Percentiles rank a stretch among this genome's conserved stretches.
Evolutionary conservation across 1,284 basidiomycete species (phyloP).

Genomic region (Afroboletus lepidellus): DNA sequence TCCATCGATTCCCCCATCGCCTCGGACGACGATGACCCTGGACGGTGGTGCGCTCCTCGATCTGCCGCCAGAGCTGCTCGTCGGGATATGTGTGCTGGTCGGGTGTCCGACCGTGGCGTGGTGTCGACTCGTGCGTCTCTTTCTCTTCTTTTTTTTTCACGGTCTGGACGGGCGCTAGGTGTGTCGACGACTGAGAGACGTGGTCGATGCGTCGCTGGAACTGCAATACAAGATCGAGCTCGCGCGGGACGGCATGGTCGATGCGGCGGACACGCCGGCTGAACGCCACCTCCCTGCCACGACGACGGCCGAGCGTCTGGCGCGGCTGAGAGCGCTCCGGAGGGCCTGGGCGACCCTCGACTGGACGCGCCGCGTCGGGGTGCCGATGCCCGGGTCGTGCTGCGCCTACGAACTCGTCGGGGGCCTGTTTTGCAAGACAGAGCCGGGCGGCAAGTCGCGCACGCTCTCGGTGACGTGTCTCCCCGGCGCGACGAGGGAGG

Average conservation of each 20-base stretch:
- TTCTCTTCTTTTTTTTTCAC: no score
- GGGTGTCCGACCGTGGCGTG: conserved; percentile 9
- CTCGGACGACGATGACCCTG: not conserved
- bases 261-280: not conserved
- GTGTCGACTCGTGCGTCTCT: conserved; percentile 37
- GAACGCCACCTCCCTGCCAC: not conserved
- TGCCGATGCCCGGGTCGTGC: conserved; percentile 42
- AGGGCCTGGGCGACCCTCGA: conserved; percentile 42
- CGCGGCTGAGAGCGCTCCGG: conserved; percentile 39
- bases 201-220: conserved; percentile 39
- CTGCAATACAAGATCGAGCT: conserved; percentile 53
- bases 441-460: conserved; percentile 20
- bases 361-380: conserved; percentile 32
- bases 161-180: conserved; percentile 34
- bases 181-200: conserved; percentile 36
- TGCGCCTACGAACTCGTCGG: conserved; percentile 58
- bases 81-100: conserved; percentile 8
- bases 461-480: conserved; percentile 42
- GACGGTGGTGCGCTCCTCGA: conserved; percentile 4
- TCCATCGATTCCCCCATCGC: not conserved
- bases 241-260: conserved; percentile 42
- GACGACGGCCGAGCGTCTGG: conserved; percentile 39
- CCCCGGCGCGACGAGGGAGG: not conserved
- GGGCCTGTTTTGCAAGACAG: conserved; percentile 51
- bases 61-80: conserved; percentile 22